Evolutionary conservation across 164 flowering plant genomes (phyloP), one percentile per base, ranked within the genome.

Genomic region (Kalanchoe fedtschenkoi): DNA sequence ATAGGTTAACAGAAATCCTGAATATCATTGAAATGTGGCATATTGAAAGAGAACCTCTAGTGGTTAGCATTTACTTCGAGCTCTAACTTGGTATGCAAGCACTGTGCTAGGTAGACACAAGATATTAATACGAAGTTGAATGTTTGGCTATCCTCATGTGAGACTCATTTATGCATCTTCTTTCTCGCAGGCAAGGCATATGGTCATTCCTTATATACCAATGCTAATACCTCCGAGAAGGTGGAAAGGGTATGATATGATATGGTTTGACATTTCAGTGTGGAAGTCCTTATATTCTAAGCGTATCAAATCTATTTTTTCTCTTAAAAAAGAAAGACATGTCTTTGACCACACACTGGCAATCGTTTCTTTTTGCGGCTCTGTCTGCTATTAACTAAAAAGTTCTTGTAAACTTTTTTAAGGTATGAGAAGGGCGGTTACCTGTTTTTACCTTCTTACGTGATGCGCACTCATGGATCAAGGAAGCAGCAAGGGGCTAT

Each of bases 381-480:
- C 8, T 24, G 39, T 39, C 21, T 22, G 32, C 35, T 55, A 21
- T 11, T 53, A 65, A 28, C 33, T 29, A 22, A 64, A 19, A 17
- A 26, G 37, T 42, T 55, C 13, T 28, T 21, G 15, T 26, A 56
- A 29, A 62, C 39, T 47, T 24, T 58, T 68, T 65, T 15, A 73
- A 92, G 97, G 72, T 93, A 82, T 71, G 83, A 82, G 78, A 88
- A 80, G 65, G 98, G 98, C 62, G 98, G 92, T 2, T 80, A 93
- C 75, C 74, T 88, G 69, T 86, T 88, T 71, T 71, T 93, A 64
- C 98, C 96, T 59, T 93, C 98, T 60, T 85, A 84, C 77, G 70
- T 83, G 58, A 90, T 93, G 95, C 97, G 98, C 53, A 93, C 96
- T 67, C 98, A 89, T 80, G 98, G 98, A 65, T 81, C 92, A 54